These are phyloP conservation scores for Pyronema omphalodes DNA, from an alignment of 495 filamentous ascomycete genomes.

Conservation along the genomic window DNA sequence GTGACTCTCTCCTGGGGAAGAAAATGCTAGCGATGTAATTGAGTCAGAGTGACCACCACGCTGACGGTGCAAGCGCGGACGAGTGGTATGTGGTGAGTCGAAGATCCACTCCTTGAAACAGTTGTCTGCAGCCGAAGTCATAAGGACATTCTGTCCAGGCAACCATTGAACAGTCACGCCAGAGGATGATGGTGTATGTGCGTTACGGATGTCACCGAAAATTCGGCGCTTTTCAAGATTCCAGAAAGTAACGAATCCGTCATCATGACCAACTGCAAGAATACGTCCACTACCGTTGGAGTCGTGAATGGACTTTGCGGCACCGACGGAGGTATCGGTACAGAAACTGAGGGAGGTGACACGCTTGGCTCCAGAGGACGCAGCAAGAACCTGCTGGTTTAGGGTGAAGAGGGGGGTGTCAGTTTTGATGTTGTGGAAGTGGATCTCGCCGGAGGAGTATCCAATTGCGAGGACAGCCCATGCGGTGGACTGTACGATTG, in stretches of 20 bases:
- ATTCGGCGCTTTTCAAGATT: conserved; percentile 75
- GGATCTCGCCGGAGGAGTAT: conserved; percentile 56
- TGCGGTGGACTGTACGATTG: conserved; percentile 62
- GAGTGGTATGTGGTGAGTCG: conserved; percentile 32
- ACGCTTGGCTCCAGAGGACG: conserved; percentile 25
- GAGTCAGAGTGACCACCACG: conserved; percentile 76
- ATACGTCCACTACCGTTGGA: conserved; percentile 64
- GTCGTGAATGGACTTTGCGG: conserved; percentile 48
- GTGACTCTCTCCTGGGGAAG: conserved; percentile 65
- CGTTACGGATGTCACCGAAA: conserved; percentile 62
- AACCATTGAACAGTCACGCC: conserved; percentile 71
- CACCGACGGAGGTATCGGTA: conserved; percentile 76
- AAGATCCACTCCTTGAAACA: conserved; percentile 44
- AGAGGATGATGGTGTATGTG: conserved; percentile 52
- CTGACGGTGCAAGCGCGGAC: conserved; percentile 65
- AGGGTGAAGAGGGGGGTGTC: conserved; percentile 53
- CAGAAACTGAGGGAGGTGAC: conserved; percentile 80
- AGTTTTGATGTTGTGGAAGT: conserved; percentile 60
- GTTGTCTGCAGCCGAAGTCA: conserved; percentile 84
- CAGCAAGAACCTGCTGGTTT: conserved; percentile 28
- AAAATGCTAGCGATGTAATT: conserved; percentile 58
- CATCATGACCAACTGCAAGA: conserved; percentile 27
- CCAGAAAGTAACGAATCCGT: conserved; percentile 86
- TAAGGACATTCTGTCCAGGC: conserved; percentile 70
- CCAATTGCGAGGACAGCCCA: conserved; percentile 77